Percentiles rank a stretch among this genome's conserved stretches.
phyloP scores from a whole-genome alignment of 768 basidiomycete genomes.

The Fibroporia radiculosa region DNA sequence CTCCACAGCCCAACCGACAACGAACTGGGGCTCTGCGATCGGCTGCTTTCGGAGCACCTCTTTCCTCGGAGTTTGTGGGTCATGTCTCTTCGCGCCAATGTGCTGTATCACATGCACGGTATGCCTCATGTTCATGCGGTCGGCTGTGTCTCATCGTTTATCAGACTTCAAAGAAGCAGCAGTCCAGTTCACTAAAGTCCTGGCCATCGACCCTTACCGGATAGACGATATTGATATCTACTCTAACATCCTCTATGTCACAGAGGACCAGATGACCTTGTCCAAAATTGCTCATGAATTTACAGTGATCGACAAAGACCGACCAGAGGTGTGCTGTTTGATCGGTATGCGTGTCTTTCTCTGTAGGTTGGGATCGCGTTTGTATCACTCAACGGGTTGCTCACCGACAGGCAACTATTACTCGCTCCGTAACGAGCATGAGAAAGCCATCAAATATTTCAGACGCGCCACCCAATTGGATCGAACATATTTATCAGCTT shows the following conservation, averaged over 20 bases:
- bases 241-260: constrained; percentile 95
- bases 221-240: constrained; percentile 94
- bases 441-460: constrained; percentile 95
- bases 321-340: constrained; percentile 94
- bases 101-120: constrained; percentile 90
- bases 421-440: constrained; percentile 87
- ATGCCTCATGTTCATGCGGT: constrained; percentile 22
- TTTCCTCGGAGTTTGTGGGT: constrained; percentile 84
- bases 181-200: constrained; percentile 76
- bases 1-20: constrained; percentile 84
- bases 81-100: constrained; percentile 79
- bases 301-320: constrained; percentile 79
- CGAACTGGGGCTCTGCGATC: constrained; percentile 75
- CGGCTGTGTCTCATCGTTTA: constrained; percentile 1
- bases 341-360: constrained; percentile 62
- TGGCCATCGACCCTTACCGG: constrained; percentile 74
- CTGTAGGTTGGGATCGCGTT: not conserved
- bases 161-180: constrained; percentile 87
- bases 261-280: constrained; percentile 80
- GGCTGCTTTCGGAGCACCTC: constrained; percentile 56
- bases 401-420: constrained; percentile 82
- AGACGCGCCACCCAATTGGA: constrained; percentile 92
- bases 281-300: constrained; percentile 91
- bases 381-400: not conserved
- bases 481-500: constrained; percentile 89